A percentile compares a stretch with the other conserved stretches of the same genome.
Conservation (phyloP, 371 early-diverging fungal species). For the Thermomucor indicae-seudaticae region DNA sequence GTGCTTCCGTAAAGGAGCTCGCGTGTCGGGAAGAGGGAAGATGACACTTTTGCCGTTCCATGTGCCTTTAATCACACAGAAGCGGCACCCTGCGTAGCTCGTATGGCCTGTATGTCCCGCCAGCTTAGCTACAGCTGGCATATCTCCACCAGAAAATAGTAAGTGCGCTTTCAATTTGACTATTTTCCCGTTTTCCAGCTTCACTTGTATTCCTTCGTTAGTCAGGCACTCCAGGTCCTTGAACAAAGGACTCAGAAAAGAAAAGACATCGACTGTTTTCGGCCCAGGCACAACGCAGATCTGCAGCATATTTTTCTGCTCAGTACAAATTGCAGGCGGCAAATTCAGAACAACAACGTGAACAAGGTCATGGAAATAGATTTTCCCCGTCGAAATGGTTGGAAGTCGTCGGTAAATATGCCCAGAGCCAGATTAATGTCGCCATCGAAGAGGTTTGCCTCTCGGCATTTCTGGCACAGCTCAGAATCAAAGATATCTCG, state of each 20-base stretch:
- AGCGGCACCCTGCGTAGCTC: not conserved
- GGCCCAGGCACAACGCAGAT: not conserved
- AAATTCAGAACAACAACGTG: not conserved
- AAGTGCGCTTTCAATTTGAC: not conserved
- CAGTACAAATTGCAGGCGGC: no score
- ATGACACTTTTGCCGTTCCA: not conserved
- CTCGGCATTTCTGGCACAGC: not conserved
- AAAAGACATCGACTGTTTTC: not conserved
- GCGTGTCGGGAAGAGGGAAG: not conserved
- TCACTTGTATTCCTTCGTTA: not conserved
- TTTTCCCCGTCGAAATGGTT: not conserved
- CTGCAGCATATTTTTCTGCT: not conserved
- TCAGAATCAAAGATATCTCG: not conserved
- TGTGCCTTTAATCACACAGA: not conserved
- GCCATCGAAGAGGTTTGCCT: not conserved
- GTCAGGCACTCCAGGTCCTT: not conserved
- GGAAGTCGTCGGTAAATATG: not conserved
- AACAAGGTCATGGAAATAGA: not conserved
- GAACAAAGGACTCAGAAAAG: not conserved
- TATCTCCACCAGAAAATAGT: not conserved
- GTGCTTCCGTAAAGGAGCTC: not conserved
- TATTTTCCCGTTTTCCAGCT: not conserved
- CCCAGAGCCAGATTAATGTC: not conserved
- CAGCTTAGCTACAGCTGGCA: not conserved
- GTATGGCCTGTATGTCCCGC: not conserved